Base-by-base conservation (phyloP, 768 basidiomycete species). In the Mycena indigotica region DNA sequence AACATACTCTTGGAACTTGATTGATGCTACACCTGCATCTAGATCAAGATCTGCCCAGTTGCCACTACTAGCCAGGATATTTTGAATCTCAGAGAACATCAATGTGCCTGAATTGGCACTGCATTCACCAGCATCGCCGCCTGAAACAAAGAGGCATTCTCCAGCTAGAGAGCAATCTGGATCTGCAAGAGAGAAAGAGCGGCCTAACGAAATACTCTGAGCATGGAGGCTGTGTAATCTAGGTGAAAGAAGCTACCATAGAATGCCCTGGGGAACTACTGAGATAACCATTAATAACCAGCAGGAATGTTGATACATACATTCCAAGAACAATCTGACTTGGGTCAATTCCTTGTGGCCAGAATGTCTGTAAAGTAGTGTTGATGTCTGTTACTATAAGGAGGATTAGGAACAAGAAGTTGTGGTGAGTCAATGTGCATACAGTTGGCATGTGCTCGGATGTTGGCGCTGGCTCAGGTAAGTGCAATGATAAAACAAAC, bases 271-370 rank as follows among this genome's bases (percentile, higher is more conserved):
- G 8, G n/a, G n/a, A n/a, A n/a, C n/a, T n/a, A n/a, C n/a, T n/a
- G n/a, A n/a, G n/a, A n/a, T n/a, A n/a, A n/a, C n/a, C n/a, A n/a
- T n/a, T n/a, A n/a, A n/a, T n/a, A 23, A 55, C 30, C 65, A 69
- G 26, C 44, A 50, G 3, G 57, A 32, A 24, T 59, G 38, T 16
- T 60, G 49, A 24, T 65, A 61, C 67, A 13, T 66, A 65, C 30
- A 65, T 39, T 23, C 63, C 63, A 19, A 65, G 28, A 5, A 67
- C 65, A 38, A 69, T 64, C 26, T 69, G 61, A 25, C 29, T 56
- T 1, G 67, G 65, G 28, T 66, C 56, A 19, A 69, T 53, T 16
- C 61, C 60, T 2, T 58, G 60, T 24, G 55, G 52, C 48, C 57
- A 58, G 35, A 62, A 64, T 17, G 67, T 51, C 30, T 66, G 62